Evolutionary conservation across 2,329 filamentous ascomycete genomes (phyloP).

Genomic region (Fusarium nurragi): DNA sequence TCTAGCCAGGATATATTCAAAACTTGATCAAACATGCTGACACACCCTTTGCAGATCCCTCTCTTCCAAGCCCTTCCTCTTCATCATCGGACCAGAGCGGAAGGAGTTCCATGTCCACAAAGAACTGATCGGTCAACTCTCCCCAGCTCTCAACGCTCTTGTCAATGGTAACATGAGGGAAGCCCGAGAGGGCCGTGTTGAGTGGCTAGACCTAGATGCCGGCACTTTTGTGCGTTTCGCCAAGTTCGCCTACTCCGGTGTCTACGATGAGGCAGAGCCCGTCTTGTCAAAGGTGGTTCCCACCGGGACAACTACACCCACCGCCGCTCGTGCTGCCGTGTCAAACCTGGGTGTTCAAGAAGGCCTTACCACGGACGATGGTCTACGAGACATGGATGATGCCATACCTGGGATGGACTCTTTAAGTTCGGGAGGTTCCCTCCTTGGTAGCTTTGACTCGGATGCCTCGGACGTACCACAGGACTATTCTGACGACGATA

Average conservation of each 20-base stretch:
- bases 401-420: too few species aligned
- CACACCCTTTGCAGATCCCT: slow-evolving; percentile 22
- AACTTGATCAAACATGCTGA: not conserved
- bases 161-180: slow-evolving; percentile 43
- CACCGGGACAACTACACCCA: too few species aligned
- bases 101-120: slow-evolving; percentile 42
- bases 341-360: too few species aligned
- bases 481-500: slow-evolving; percentile 4
- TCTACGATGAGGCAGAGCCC: slow-evolving; percentile 36
- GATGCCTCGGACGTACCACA: not conserved
- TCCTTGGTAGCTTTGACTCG: not conserved
- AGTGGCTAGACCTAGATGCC: slow-evolving; percentile 40
- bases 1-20: too few species aligned
- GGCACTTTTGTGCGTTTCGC: slow-evolving; percentile 45
- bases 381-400: too few species aligned
- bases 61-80: slow-evolving; percentile 41
- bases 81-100: slow-evolving; percentile 34
- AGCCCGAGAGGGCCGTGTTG: slow-evolving; percentile 36
- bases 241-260: slow-evolving; percentile 39
- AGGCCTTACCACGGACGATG: too few species aligned
- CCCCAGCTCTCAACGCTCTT: slow-evolving; percentile 35
- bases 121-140: slow-evolving; percentile 36
- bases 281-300: not conserved
- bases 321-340: too few species aligned
- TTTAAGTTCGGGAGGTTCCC: too few species aligned